Percentiles rank a stretch among this genome's conserved stretches.
Evolutionary conservation across 768 basidiomycete genomes (phyloP).

Genomic region (Trametes punicea): DNA sequence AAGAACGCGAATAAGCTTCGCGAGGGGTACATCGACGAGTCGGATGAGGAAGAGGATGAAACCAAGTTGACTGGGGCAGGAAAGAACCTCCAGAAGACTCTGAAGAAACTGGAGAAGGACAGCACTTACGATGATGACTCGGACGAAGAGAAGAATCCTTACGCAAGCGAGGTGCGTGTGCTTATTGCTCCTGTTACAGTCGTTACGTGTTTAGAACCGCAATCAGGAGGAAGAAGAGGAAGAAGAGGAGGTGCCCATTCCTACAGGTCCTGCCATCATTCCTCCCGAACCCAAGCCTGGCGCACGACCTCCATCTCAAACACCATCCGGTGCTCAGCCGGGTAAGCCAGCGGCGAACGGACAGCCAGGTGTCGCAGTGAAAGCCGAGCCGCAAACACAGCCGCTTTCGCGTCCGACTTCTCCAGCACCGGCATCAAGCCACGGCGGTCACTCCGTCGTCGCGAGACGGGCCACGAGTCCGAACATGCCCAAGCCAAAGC

Average conservation of each 20-base stretch:
- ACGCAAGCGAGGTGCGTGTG: conserved; percentile 70
- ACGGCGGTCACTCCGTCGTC: conserved; percentile 75
- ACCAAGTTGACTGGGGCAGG: conserved; percentile 63
- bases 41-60: conserved; percentile 68
- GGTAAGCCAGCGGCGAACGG: conserved; percentile 34
- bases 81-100: conserved; percentile 81
- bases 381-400: conserved; percentile 27
- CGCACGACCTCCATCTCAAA: conserved; percentile 43
- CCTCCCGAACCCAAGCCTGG: conserved; percentile 46
- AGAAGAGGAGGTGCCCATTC: conserved; percentile 57
- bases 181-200: not conserved
- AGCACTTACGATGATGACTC: conserved; percentile 73
- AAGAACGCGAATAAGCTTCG: conserved; percentile 71
- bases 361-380: conserved; percentile 23
- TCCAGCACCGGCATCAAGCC: conserved; percentile 46
- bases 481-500: conserved; percentile 59
- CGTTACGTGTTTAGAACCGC: conserved; percentile 6
- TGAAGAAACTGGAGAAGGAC: conserved; percentile 81
- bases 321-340: conserved; percentile 26
- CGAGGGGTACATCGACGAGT: conserved; percentile 68
- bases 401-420: conserved; percentile 58
- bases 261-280: conserved; percentile 43
- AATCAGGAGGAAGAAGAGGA: conserved; percentile 68
- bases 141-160: conserved; percentile 82
- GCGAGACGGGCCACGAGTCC: conserved; percentile 86